Base-by-base conservation (phyloP, 768 basidiomycete genomes). In the Clathrus columnatus region DNA sequence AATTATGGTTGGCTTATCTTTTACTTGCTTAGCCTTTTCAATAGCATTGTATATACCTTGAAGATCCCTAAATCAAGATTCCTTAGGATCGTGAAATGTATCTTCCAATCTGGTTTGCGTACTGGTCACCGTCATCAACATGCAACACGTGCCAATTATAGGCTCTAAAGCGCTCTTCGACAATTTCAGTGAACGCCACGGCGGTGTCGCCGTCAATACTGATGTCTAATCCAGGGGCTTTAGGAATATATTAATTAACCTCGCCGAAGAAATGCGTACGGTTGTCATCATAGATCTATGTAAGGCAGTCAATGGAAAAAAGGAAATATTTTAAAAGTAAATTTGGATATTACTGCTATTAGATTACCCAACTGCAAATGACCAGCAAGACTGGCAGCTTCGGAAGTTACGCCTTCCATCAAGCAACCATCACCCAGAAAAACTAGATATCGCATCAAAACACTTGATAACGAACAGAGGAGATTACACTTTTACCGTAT, bases 351-450 rank as follows among this genome's bases (percentile, higher is more conserved):
- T 61, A 58, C 50, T 56, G 87, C 89, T 64, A 97, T 85, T 64
- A 97, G 76, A 72, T 94, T 96, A 54, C 90, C 92, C 42, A 97
- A 80, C 68, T 92, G 84, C 63, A 96, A 78, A 72, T 97, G 94
- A 59, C 93, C 94, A 58, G 91, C 93, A 60, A 96, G 79, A 64
- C 87, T 91, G 58, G 87, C 86, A 41, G 94, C 91, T 69, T 97
- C 94, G 60, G 80, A 79, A n/a, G 92, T 80, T 61, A 97, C 84
- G 76, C 94, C 94, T 71, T 97, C 94, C 87, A 94, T 93, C 52
- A 97, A 77, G 73, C 94, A 97, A 46, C 94, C 94, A 71, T 97
- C 94, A 64, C 94, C 94, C 58, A 81, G 78, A 75, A 96, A 95
- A 50, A 87, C 90, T 90, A 50, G 48, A 55, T 52, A n/a, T 7